Conservation (phyloP, 768 basidiomycete species). For the Suillus subaureus region DNA sequence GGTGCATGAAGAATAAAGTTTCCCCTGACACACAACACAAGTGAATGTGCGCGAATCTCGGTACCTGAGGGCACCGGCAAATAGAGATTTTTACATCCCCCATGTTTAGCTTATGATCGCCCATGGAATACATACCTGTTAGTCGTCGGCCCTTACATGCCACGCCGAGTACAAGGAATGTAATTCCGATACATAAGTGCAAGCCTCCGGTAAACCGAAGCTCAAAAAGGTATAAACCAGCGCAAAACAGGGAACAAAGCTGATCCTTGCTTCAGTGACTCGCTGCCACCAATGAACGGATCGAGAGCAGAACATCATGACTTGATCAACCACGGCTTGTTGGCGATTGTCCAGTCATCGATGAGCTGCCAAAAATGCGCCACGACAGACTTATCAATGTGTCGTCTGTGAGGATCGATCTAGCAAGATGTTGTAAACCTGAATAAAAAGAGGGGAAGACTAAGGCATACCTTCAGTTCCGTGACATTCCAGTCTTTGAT, state of each 20-base stretch:
- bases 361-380: conserved; percentile 95
- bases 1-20: neutral
- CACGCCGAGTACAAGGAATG: neutral
- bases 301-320: conserved; percentile 25
- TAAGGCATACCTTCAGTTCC: conserved; percentile 73
- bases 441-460: neutral
- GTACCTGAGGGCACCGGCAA: neutral
- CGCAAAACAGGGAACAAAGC: neutral
- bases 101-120: neutral
- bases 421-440: conserved; percentile 31
- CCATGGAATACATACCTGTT: neutral
- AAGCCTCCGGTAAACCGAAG: neutral
- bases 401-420: conserved; percentile 90
- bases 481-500: conserved; percentile 98
- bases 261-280: neutral
- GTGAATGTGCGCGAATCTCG: neutral
- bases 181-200: neutral
- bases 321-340: conserved; percentile 78
- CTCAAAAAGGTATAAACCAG: neutral
- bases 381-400: conserved; percentile 92
- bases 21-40: neutral
- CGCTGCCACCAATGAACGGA: conserved; percentile 3
- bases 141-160: neutral
- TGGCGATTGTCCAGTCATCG: conserved; percentile 79
- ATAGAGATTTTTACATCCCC: neutral